phyloP scores from a whole-genome alignment of 441 rosid genomes.

The Cnidoscolus chayamansa region DNA sequence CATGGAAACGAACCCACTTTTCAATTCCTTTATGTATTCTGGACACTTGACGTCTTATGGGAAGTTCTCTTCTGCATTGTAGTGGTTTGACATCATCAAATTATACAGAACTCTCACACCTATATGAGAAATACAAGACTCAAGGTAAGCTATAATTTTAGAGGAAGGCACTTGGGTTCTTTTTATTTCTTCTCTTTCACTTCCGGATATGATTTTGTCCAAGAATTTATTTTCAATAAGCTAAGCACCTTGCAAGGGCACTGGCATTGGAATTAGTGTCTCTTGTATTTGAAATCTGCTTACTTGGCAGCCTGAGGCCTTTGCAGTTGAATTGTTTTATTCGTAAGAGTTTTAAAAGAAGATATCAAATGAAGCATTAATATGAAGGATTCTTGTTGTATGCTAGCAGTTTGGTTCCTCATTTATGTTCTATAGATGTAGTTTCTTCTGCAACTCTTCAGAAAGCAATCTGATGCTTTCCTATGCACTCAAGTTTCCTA shows the following conservation, averaged over 20 bases:
- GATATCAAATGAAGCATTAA: neutral
- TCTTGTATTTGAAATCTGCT: slow-evolving; percentile 1
- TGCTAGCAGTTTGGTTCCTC: neutral
- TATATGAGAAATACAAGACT: slow-evolving; percentile 72
- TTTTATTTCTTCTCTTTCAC: neutral
- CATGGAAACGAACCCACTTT: neutral
- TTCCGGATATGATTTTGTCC: slow-evolving; percentile 18
- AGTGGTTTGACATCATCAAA: slow-evolving; percentile 86
- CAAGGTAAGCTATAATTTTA: slow-evolving; percentile 42
- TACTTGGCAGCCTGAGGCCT: neutral
- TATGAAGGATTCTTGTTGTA: neutral
- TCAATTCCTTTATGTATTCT: neutral
- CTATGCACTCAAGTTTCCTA: neutral
- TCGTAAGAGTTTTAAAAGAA: neutral
- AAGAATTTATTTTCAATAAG: slow-evolving; percentile 33
- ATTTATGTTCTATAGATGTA: no score
- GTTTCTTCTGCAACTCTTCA: no score
- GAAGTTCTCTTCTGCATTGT: slow-evolving; percentile 23
- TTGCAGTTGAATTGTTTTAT: neutral
- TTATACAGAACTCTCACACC: slow-evolving; percentile 77
- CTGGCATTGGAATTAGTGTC: neutral
- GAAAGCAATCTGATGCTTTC: neutral
- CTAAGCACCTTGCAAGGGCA: neutral
- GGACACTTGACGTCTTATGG: slow-evolving; percentile 23
- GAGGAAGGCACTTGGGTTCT: neutral